These are phyloP conservation scores for Cynara cardunculus DNA, from an alignment of 129 eudicot genomes.

Conservation along the genomic window DNA sequence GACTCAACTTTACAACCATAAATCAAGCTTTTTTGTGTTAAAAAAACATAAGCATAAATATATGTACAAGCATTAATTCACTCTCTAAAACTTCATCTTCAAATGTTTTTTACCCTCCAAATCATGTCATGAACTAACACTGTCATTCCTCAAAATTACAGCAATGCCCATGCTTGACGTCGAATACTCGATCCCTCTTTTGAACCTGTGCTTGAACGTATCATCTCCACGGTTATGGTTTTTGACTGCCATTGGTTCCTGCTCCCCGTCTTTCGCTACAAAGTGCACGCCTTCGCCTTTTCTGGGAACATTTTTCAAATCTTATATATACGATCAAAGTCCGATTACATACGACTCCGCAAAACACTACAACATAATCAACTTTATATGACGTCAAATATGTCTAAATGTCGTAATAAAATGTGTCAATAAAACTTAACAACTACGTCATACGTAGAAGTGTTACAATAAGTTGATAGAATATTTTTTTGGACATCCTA, in stretches of 20 bases:
- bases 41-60: slow-evolving; percentile 6
- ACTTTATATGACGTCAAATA: not conserved
- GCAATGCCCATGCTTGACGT: slow-evolving; percentile 45
- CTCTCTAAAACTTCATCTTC: not conserved
- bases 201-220: slow-evolving; percentile 27
- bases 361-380: not conserved
- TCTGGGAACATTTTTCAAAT: slow-evolving; percentile 22
- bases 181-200: slow-evolving; percentile 17
- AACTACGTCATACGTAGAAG: no score
- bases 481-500: not conserved
- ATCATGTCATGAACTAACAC: slow-evolving; percentile 26
- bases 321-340: slow-evolving; percentile 5
- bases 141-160: slow-evolving; percentile 39
- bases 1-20: not conserved
- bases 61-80: slow-evolving; percentile 47
- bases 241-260: slow-evolving; percentile 16
- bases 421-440: no score
- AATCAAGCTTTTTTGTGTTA: slow-evolving; percentile 3
- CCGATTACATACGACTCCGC: slow-evolving; percentile 16
- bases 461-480: not conserved
- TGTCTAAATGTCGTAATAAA: not conserved
- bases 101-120: not conserved
- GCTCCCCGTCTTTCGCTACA: slow-evolving; percentile 17
- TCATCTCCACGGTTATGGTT: slow-evolving; percentile 14
- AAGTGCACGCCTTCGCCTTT: slow-evolving; percentile 13